Percentiles rank a stretch among this genome's conserved stretches.
Conservation (phyloP, 75 land plant genomes). For the Pinus tabuliformis region DNA sequence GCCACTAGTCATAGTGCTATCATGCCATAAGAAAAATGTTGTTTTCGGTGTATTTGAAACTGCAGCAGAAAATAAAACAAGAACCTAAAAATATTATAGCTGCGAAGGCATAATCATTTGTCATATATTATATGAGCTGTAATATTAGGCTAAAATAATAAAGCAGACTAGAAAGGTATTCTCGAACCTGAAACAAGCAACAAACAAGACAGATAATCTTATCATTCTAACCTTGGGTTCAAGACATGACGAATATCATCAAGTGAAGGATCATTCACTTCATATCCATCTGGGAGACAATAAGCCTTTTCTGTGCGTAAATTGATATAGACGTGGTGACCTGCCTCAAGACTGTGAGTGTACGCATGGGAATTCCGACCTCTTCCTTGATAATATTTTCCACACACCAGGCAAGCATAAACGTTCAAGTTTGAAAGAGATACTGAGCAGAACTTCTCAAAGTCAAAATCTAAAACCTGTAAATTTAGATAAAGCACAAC, state of each 20-base stretch:
- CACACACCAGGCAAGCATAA: slow-evolving; percentile 99
- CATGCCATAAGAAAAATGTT: too few species aligned
- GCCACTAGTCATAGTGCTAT: too few species aligned
- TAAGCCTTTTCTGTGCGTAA: slow-evolving; percentile 89
- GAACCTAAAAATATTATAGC: too few species aligned
- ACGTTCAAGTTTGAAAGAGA: slow-evolving; percentile 96
- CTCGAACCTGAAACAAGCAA: too few species aligned
- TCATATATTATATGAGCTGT: too few species aligned
- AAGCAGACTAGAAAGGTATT: too few species aligned
- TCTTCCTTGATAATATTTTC: slow-evolving; percentile 98
- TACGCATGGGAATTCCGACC: slow-evolving; percentile 94
- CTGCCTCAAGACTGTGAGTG: slow-evolving; percentile 95
- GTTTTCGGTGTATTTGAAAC: too few species aligned
- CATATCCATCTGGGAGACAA: slow-evolving; percentile 99
- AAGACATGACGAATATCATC: slow-evolving; percentile 97
- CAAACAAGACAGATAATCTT: too few species aligned
- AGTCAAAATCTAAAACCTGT: slow-evolving; percentile 98
- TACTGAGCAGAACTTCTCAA: slow-evolving; percentile 98
- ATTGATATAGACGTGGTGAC: slow-evolving; percentile 96
- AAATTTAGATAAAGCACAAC: background rate
- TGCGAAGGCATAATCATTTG: too few species aligned
- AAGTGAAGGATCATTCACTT: slow-evolving; percentile 91
- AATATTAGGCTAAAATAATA: too few species aligned
- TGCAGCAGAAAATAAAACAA: too few species aligned
- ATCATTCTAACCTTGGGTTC: slow-evolving; percentile 69